phyloP scores from a whole-genome alignment of 257 asterid genomes.

The Anisodus acutangulus region DNA sequence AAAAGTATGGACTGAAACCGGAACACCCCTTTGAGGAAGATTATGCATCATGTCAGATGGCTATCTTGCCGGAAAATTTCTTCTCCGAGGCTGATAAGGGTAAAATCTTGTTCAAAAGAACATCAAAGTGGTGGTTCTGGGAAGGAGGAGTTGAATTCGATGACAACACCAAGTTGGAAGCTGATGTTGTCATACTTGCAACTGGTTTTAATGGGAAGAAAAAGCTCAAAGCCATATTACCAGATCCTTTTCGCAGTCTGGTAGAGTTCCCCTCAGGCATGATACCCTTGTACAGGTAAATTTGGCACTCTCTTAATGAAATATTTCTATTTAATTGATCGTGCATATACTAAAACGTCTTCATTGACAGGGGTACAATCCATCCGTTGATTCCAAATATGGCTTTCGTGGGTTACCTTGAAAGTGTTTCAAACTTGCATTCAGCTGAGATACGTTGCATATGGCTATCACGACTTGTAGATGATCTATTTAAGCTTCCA shows the following conservation, averaged over 20 bases:
- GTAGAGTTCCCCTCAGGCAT: slow-evolving; percentile 71
- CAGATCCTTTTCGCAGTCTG: slow-evolving; percentile 72
- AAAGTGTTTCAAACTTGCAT: slow-evolving; percentile 88
- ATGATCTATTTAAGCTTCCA: slow-evolving; percentile 67
- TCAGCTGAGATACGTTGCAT: slow-evolving; percentile 89
- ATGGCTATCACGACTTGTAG: slow-evolving; percentile 72
- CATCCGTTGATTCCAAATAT: slow-evolving; percentile 84
- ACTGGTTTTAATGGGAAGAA: slow-evolving; percentile 83
- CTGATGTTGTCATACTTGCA: slow-evolving; percentile 84
- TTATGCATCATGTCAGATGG: slow-evolving; percentile 95
- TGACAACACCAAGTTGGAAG: slow-evolving; percentile 67
- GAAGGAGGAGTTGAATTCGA: slow-evolving; percentile 81
- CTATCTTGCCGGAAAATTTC: slow-evolving; percentile 83
- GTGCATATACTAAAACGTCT: not conserved
- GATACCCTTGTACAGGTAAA: slow-evolving; percentile 91
- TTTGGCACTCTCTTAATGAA: not conserved
- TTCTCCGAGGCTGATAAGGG: slow-evolving; percentile 84
- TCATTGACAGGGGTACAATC: slow-evolving; percentile 69
- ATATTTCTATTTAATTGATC: not conserved
- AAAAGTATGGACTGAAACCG: slow-evolving; percentile 80
- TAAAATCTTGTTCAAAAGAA: slow-evolving; percentile 59
- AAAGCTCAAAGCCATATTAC: slow-evolving; percentile 63
- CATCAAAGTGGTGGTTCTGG: slow-evolving; percentile 74
- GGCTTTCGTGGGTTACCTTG: slow-evolving; percentile 86
- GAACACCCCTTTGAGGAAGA: slow-evolving; percentile 94